These are phyloP conservation scores for Colletotrichum tabaci DNA, from an alignment of 2,329 filamentous ascomycete genomes.

Conservation along the genomic window DNA sequence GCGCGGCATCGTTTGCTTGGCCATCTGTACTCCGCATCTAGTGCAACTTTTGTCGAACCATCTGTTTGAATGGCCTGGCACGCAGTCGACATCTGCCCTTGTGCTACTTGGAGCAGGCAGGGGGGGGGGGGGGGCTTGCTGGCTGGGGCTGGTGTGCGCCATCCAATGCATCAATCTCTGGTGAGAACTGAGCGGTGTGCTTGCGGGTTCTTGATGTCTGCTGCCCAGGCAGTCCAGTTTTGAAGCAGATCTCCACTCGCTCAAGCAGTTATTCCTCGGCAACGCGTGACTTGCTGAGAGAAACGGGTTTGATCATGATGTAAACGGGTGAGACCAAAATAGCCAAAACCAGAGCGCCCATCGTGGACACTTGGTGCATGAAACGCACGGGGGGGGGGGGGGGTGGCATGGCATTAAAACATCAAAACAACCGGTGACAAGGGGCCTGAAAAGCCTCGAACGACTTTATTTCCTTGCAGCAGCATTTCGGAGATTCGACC, in stretches of 20 bases:
- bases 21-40: conserved; percentile 22
- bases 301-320: too few species aligned
- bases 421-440: neutral
- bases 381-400: conserved; percentile 27
- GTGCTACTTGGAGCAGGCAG: neutral
- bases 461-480: conserved; percentile 1
- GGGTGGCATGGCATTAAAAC: conserved; percentile 27
- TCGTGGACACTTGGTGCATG: conserved; percentile 19
- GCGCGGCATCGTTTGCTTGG: neutral
- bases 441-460: conserved; percentile 33
- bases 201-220: neutral
- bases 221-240: neutral
- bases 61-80: neutral
- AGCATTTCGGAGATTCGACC: conserved; percentile 36
- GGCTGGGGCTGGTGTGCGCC: neutral
- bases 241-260: neutral
- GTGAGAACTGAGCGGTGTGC: neutral
- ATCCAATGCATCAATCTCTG: too few species aligned
- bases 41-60: neutral
- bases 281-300: neutral
- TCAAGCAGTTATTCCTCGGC: neutral
- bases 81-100: neutral
- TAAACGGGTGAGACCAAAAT: conserved; percentile 17
- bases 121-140: too few species aligned
- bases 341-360: conserved; percentile 20